Evolutionary conservation across 352 stramenopile genomes (phyloP).

Genomic region (Pythium guiyangense): DNA sequence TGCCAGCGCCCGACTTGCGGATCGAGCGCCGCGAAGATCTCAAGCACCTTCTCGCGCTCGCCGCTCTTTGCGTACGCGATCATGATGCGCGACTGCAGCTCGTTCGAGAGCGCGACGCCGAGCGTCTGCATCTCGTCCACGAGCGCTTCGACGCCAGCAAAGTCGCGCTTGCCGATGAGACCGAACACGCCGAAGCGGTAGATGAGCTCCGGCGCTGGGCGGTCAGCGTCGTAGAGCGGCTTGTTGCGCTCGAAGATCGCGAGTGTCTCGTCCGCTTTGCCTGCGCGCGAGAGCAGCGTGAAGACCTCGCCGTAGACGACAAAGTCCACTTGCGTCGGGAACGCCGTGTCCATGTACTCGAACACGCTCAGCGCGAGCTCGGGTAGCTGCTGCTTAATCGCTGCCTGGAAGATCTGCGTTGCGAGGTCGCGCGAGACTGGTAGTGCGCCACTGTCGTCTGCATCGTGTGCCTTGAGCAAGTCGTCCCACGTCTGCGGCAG

Average conservation of each 20-base stretch:
- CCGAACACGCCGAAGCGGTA: slow-evolving; percentile 52
- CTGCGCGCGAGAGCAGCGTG: slow-evolving; percentile 19
- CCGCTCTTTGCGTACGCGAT: slow-evolving; percentile 28
- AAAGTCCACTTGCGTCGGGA: slow-evolving; percentile 24
- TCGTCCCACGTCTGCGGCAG: slow-evolving; percentile 24
- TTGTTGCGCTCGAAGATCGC: slow-evolving; percentile 27
- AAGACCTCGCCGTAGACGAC: slow-evolving; percentile 45
- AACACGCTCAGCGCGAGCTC: slow-evolving; percentile 32
- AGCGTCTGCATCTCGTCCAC: slow-evolving; percentile 30
- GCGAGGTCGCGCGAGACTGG: slow-evolving; percentile 14
- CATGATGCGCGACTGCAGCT: slow-evolving; percentile 42
- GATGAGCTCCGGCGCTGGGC: slow-evolving; percentile 39
- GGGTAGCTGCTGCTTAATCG: slow-evolving; percentile 18
- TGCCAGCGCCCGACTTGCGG: slow-evolving; percentile 33
- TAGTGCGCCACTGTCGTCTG: slow-evolving; percentile 3
- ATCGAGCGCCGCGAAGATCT: slow-evolving; percentile 25
- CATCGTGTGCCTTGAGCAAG: slow-evolving; percentile 6
- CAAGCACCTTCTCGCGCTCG: slow-evolving; percentile 29
- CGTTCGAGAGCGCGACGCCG: slow-evolving; percentile 26
- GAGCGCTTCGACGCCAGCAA: slow-evolving; percentile 20
- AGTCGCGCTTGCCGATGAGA: slow-evolving; percentile 32
- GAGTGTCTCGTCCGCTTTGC: slow-evolving; percentile 18
- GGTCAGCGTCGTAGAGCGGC: slow-evolving; percentile 19
- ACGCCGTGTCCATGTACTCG: slow-evolving; percentile 34
- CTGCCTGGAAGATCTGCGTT: slow-evolving; percentile 27